phyloP scores from a whole-genome alignment of 257 asterid genomes.

The Nicotiana attenuata region DNA sequence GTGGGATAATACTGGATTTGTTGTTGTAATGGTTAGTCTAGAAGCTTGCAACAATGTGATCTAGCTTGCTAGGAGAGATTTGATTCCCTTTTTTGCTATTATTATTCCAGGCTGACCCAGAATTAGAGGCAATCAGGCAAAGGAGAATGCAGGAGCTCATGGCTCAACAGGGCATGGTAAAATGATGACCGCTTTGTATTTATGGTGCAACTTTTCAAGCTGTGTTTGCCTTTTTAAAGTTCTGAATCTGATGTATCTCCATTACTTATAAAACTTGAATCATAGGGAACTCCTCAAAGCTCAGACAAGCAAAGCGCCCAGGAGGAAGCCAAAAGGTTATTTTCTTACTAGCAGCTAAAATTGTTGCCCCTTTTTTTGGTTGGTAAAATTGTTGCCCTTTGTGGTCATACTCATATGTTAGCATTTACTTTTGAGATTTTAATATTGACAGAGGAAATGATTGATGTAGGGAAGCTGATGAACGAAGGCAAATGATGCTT shows the following conservation, averaged over 20 bases:
- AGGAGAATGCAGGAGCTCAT: constrained; percentile 98
- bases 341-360: no score
- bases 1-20: no score
- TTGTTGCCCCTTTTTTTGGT: no score
- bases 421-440: neutral
- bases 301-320: constrained; percentile 81
- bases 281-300: constrained; percentile 59
- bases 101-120: constrained; percentile 79
- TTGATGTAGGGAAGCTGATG: constrained; percentile 80
- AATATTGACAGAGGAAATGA: constrained; percentile 14
- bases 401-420: neutral
- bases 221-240: neutral
- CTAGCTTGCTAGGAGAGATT: neutral
- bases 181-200: neutral
- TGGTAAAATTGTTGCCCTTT: no score
- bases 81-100: constrained; percentile 7
- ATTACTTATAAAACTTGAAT: constrained; percentile 9
- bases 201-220: neutral
- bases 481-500: constrained; percentile 83
- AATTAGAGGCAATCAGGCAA: constrained; percentile 94
- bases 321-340: constrained; percentile 89
- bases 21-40: neutral
- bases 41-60: neutral
- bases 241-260: neutral
- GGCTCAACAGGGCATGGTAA: constrained; percentile 72